Evolutionary conservation across 352 stramenopile genomes (phyloP).

Genomic region (Pythium insidiosum): DNA sequence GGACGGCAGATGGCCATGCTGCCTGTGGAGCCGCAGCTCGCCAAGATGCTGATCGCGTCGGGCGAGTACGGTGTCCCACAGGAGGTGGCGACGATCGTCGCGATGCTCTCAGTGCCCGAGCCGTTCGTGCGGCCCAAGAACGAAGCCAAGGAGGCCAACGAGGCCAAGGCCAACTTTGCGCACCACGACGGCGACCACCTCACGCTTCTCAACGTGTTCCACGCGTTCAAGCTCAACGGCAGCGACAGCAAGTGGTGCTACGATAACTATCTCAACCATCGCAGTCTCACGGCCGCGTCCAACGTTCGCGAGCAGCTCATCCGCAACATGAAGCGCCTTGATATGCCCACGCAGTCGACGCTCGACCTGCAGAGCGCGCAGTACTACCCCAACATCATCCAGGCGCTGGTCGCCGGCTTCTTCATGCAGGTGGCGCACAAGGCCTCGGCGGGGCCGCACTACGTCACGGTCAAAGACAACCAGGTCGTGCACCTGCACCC

Average conservation of each 20-base stretch:
- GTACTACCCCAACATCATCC: constrained; percentile 92
- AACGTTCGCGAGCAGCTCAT: constrained; percentile 97
- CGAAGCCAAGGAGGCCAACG: constrained; percentile 93
- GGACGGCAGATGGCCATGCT: constrained; percentile 94
- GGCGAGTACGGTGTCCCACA: constrained; percentile 94
- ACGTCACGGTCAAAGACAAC: constrained; percentile 99
- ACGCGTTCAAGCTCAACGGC: constrained; percentile 94
- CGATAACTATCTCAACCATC: constrained; percentile 97
- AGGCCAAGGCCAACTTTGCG: constrained; percentile 94
- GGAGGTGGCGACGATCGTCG: constrained; percentile 96
- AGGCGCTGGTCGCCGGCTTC: constrained; percentile 92
- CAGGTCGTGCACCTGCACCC: constrained; percentile 97
- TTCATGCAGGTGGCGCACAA: constrained; percentile 97
- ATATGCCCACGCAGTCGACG: constrained; percentile 62
- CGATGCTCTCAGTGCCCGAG: constrained; percentile 92
- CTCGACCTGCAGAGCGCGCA: constrained; percentile 74
- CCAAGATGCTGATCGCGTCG: constrained; percentile 96
- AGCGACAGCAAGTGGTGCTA: constrained; percentile 94
- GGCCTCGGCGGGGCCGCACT: constrained; percentile 76
- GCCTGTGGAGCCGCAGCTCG: constrained; percentile 95
- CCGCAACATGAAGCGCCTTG: constrained; percentile 94
- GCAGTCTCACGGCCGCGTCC: constrained; percentile 90
- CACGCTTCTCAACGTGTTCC: constrained; percentile 97
- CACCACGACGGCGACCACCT: constrained; percentile 96
- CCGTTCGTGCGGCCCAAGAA: constrained; percentile 96